A percentile compares a stretch with the other conserved stretches of the same genome.
phyloP scores from a whole-genome alignment of 2,329 filamentous ascomycete genomes.

The Botrytis aclada region DNA sequence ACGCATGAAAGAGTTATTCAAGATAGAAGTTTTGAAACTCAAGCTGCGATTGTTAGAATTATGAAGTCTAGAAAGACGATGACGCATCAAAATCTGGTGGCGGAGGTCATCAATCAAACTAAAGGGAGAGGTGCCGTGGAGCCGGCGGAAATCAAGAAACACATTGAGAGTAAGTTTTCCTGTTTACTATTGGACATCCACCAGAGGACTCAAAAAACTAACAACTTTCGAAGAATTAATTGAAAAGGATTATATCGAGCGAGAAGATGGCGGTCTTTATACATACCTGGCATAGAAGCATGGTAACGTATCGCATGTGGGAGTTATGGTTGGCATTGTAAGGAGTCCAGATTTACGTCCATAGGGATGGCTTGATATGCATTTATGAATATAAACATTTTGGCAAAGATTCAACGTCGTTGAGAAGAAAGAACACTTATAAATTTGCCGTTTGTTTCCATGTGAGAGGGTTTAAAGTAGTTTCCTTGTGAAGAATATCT shows the following conservation, averaged over 20 bases:
- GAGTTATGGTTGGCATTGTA: not conserved
- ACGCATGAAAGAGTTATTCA: conserved; percentile 87
- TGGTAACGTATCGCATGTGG: not conserved
- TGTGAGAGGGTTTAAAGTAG: not conserved
- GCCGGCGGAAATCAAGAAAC: conserved; percentile 85
- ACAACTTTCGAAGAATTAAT: conserved; percentile 56
- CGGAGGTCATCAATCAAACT: conserved; percentile 89
- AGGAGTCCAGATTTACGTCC: not conserved
- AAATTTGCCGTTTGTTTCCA: not conserved
- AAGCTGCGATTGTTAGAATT: conserved; percentile 93
- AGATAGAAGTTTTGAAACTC: conserved; percentile 92
- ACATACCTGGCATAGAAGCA: conserved; percentile 61
- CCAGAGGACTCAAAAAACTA: conserved; percentile 30
- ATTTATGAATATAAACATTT: not conserved
- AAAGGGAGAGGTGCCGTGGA: conserved; percentile 83
- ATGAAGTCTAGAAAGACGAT: conserved; percentile 94
- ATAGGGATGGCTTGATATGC: not conserved
- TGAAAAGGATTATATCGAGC: conserved; percentile 90
- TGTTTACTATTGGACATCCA: conserved; percentile 14
- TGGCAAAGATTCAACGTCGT: not conserved
- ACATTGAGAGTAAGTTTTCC: conserved; percentile 77
- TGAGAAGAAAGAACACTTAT: not conserved
- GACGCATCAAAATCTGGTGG: conserved; percentile 79
- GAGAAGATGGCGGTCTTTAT: conserved; percentile 66
- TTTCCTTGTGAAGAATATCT: not conserved